Conservation (phyloP, 768 basidiomycete genomes). For the Suillus cothurnatus region DNA sequence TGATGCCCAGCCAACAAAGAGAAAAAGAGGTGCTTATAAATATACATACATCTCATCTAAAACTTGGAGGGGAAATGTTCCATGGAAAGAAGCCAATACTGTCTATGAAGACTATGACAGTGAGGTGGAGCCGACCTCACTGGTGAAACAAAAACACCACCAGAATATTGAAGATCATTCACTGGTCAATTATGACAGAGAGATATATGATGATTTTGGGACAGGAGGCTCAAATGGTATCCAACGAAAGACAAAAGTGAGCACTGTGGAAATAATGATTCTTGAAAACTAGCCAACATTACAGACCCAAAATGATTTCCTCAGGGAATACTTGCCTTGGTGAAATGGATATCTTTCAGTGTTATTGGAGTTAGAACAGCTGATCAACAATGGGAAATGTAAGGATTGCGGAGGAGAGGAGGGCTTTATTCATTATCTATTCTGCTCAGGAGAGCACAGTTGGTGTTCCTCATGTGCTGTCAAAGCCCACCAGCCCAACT, state of each 20-base stretch:
- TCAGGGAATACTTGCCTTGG: too few species aligned
- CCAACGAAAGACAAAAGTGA: not conserved
- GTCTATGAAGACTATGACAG: not conserved
- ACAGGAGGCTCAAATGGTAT: not conserved
- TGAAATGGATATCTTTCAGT: too few species aligned
- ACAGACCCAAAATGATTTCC: too few species aligned
- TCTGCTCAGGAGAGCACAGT: not conserved
- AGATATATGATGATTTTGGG: not conserved
- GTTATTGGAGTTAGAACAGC: too few species aligned
- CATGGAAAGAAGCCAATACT: not conserved
- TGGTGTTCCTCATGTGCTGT: constrained; percentile 8
- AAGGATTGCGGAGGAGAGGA: too few species aligned
- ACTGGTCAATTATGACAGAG: not conserved
- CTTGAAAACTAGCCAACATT: too few species aligned
- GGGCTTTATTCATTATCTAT: too few species aligned
- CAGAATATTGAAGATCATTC: not conserved
- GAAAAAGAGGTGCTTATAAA: not conserved
- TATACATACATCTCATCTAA: not conserved
- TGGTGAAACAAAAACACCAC: not conserved
- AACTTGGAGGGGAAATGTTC: not conserved
- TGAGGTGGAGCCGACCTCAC: not conserved
- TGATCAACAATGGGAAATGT: too few species aligned
- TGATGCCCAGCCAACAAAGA: not conserved
- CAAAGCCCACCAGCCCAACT: not conserved
- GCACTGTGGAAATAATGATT: not conserved